Conservation (phyloP, 305 asterid species). For the Ajuga reptans region DNA sequence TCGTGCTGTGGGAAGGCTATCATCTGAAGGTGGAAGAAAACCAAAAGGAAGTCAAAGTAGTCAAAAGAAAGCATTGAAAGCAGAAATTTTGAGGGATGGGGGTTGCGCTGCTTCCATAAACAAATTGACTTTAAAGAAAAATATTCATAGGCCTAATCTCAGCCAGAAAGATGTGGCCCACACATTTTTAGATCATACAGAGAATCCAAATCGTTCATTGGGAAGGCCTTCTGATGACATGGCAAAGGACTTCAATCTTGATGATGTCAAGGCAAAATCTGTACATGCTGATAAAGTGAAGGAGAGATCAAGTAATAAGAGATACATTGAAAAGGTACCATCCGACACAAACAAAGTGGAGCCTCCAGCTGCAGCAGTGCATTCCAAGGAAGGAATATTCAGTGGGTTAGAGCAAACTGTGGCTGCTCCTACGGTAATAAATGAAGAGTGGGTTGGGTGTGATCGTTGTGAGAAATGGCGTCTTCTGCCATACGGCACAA, state of each 20-base stretch:
- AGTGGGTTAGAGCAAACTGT: conserved; percentile 35
- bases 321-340: conserved; percentile 29
- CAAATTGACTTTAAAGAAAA: conserved; percentile 40
- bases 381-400: conserved; percentile 28
- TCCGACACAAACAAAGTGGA: conserved; percentile 27
- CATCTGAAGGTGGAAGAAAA: conserved; percentile 41
- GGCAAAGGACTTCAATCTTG: conserved; percentile 39
- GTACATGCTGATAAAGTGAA: conserved; percentile 35
- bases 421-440: conserved; percentile 38
- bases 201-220: conserved; percentile 24
- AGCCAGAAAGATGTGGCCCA: conserved; percentile 29
- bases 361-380: conserved; percentile 36
- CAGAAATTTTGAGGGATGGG: conserved; percentile 32
- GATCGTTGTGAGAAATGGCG: conserved; percentile 77
- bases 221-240: conserved; percentile 36
- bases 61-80: conserved; percentile 31
- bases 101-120: conserved; percentile 31
- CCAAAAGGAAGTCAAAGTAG: conserved; percentile 38
- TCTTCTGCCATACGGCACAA: conserved; percentile 61
- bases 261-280: conserved; percentile 32
- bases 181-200: conserved; percentile 29
- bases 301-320: conserved; percentile 32
- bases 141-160: conserved; percentile 26
- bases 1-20: conserved; percentile 28
- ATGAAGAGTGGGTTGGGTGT: conserved; percentile 78